Evolutionary conservation across 345 rosid species (phyloP).

Genomic region (Anacardium occidentale): DNA sequence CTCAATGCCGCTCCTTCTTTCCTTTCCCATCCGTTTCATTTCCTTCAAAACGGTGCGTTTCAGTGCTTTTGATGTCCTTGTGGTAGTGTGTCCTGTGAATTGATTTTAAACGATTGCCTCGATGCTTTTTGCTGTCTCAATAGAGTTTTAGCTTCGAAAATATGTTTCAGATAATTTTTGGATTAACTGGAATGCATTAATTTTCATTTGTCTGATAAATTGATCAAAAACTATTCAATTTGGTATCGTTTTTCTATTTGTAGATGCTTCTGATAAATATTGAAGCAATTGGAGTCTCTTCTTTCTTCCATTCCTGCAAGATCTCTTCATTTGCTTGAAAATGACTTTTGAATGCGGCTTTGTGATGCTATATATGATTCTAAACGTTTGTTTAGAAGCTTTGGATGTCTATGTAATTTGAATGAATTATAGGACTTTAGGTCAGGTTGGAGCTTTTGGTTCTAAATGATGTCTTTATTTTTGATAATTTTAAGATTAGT

Average conservation of each 20-base stretch:
- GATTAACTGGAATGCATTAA: too few species aligned
- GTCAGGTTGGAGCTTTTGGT: not conserved
- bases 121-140: not conserved
- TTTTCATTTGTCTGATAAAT: too few species aligned
- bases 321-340: not conserved
- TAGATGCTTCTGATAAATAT: too few species aligned
- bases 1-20: slow-evolving; percentile 3
- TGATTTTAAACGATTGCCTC: not conserved
- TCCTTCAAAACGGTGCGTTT: not conserved
- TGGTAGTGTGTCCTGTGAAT: not conserved
- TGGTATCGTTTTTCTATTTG: too few species aligned
- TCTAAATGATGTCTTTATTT: not conserved
- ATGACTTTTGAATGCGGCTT: not conserved
- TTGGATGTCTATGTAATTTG: not conserved
- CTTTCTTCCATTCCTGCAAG: not conserved
- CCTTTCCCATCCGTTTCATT: not conserved
- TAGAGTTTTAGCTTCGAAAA: not conserved
- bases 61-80: not conserved
- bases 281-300: not conserved
- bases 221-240: too few species aligned
- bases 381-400: not conserved
- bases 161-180: too few species aligned
- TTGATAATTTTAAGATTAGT: too few species aligned
- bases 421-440: not conserved
- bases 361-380: not conserved